Conservation (phyloP, 257 asterid species). For the Thymus quinquecostatus region DNA sequence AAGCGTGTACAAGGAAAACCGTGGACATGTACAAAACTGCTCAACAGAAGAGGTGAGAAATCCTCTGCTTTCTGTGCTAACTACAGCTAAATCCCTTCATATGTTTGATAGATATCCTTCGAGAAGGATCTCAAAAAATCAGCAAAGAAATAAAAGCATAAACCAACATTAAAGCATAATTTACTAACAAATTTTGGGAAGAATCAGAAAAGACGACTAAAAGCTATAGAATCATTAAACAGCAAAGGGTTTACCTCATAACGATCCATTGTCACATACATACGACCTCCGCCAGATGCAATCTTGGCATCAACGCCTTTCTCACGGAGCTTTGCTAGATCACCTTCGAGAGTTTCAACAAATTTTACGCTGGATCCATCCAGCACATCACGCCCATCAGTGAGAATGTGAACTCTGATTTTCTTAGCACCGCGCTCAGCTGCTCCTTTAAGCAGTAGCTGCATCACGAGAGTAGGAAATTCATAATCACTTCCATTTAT, state of each 20-base stretch:
- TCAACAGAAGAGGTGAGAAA: not conserved
- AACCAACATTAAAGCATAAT: not conserved
- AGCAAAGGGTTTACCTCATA: conserved; percentile 59
- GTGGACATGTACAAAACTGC: not conserved
- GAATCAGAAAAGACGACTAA: not conserved
- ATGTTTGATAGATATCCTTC: not conserved
- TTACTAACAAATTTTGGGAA: not conserved
- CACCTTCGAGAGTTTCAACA: conserved; percentile 77
- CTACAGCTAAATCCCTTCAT: not conserved
- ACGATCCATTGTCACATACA: conserved; percentile 97
- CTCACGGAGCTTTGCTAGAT: conserved; percentile 70
- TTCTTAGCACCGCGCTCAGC: conserved; percentile 84
- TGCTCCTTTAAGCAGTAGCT: conserved; percentile 87
- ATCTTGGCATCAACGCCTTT: conserved; percentile 85
- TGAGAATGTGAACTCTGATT: conserved; percentile 84
- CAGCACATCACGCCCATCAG: conserved; percentile 98
- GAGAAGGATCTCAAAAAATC: too few relatives aligned
- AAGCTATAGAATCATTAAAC: not conserved
- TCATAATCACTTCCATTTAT: conserved; percentile 9
- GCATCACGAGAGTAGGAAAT: conserved; percentile 30
- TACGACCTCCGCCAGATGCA: conserved; percentile 99
- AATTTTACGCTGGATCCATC: conserved; percentile 90
- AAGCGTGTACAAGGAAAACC: not conserved
- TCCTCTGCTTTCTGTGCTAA: too few relatives aligned
- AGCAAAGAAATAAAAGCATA: too few relatives aligned